These are phyloP conservation scores for Backusella circina DNA, from an alignment of 192 early-diverging fungal genomes.

Conservation along the genomic window DNA sequence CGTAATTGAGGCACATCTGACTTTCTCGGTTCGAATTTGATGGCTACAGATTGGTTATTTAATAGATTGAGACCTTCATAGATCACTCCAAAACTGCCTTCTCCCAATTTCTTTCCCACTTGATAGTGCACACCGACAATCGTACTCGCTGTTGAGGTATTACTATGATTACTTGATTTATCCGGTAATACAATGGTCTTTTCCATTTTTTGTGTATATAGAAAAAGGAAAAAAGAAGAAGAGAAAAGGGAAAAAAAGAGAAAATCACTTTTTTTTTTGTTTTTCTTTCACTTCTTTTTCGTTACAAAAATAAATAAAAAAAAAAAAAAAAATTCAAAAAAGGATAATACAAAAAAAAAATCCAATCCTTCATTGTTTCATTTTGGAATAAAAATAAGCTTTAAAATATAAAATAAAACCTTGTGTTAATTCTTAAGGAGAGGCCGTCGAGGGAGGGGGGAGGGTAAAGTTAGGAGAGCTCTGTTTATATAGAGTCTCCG, in stretches of 20 bases:
- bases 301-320: background rate
- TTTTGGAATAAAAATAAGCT: background rate
- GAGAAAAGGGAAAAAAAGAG: background rate
- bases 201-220: background rate
- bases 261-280: background rate
- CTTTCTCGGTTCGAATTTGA: conserved; percentile 97
- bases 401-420: conserved; percentile 4
- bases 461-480: background rate
- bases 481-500: too few relatives aligned
- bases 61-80: conserved; percentile 96
- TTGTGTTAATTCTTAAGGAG: background rate
- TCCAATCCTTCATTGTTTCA: background rate
- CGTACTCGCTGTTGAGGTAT: background rate
- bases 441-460: background rate
- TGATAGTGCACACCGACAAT: conserved; percentile 94
- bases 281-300: too few relatives aligned
- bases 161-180: background rate
- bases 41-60: conserved; percentile 89
- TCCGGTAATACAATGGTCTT: background rate
- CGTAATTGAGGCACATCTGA: conserved; percentile 94
- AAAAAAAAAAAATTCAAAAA: background rate
- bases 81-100: conserved; percentile 97
- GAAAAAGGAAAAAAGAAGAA: background rate
- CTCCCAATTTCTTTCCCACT: conserved; percentile 94
- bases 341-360: background rate